phyloP scores from a whole-genome alignment of 345 rosid species.

The Anastatica hierochuntica region DNA sequence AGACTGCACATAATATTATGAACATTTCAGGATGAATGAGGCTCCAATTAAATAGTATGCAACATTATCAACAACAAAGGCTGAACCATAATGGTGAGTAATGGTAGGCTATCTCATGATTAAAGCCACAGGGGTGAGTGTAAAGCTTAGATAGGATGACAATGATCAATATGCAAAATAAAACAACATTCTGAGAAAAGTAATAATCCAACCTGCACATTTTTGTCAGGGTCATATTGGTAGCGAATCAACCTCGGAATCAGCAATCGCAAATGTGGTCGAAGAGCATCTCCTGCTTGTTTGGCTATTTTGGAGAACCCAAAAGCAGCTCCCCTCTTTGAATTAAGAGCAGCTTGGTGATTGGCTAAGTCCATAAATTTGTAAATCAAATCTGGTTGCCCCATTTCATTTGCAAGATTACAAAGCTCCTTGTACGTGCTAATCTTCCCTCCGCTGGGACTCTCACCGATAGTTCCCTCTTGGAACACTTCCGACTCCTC shows the following conservation, averaged over 20 bases:
- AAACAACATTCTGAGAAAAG: background rate
- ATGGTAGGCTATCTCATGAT: too few relatives aligned
- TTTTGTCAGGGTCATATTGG: conserved; percentile 95
- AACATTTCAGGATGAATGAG: conserved; percentile 1
- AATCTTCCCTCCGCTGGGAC: conserved; percentile 80
- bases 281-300: conserved; percentile 98
- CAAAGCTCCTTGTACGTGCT: conserved; percentile 95
- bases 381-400: conserved; percentile 91
- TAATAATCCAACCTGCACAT: conserved; percentile 66
- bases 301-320: conserved; percentile 95
- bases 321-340: conserved; percentile 97
- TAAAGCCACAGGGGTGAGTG: too few relatives aligned
- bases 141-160: too few relatives aligned
- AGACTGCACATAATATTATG: background rate
- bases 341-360: conserved; percentile 78
- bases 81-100: too few relatives aligned
- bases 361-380: conserved; percentile 98
- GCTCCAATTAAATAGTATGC: background rate
- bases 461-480: conserved; percentile 81
- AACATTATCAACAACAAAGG: too few relatives aligned
- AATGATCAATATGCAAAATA: too few relatives aligned
- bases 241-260: conserved; percentile 88
- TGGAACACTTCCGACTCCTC: conserved; percentile 93
- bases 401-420: conserved; percentile 97
- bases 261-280: conserved; percentile 67